Evolutionary conservation across 2,329 filamentous ascomycete genomes (phyloP), one percentile per base, ranked within the genome.

Genomic region (Drechslerella coelobrocha): DNA sequence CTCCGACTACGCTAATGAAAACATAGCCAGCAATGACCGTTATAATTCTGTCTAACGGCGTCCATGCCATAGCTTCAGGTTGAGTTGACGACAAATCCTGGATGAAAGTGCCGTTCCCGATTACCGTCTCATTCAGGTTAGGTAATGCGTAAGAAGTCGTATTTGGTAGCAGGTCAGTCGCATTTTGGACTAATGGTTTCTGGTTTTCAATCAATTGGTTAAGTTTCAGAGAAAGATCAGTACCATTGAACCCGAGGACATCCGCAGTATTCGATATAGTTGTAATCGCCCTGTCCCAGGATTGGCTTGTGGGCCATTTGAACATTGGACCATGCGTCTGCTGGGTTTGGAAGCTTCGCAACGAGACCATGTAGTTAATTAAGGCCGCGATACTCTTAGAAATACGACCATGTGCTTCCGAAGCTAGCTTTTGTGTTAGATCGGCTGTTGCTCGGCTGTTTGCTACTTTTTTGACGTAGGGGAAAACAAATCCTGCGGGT

Each of bases 1-100:
- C 87, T 1, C 91, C 91, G 29, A 89, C 78, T 47, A 90, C 76
- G 9, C 88, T 90, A 39, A 96, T 83, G 50, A 92, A 88, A 0
- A 87, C 77, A 77, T 99, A 99, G 10, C 94, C 94, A 51, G 89
- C 83, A 1, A 92, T 75, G 39, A 96, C 90, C 12, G 93, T 92
- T 80, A 88, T 82, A n/a, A 84, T 79, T 23, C 86, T 82, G 77
- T 89, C 87, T 66, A 74, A 72, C 8, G 77, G 79, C 5, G 81
- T 78, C 55, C 78, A 82, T 80, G 82, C 83, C 29, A 50, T 37
- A 41, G 34, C 24, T 26, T 57, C 65, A 12, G 21, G 56, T 23
- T 45, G 19, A 2, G 12, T 14, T 17, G 2, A 54, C 14, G 57
- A 7, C 21, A 57, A 21, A 9, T 69, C 65, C 26, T 69, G 65